Conservation (phyloP, 371 early-diverging fungal species). For the Conidiobolus incongruus region DNA sequence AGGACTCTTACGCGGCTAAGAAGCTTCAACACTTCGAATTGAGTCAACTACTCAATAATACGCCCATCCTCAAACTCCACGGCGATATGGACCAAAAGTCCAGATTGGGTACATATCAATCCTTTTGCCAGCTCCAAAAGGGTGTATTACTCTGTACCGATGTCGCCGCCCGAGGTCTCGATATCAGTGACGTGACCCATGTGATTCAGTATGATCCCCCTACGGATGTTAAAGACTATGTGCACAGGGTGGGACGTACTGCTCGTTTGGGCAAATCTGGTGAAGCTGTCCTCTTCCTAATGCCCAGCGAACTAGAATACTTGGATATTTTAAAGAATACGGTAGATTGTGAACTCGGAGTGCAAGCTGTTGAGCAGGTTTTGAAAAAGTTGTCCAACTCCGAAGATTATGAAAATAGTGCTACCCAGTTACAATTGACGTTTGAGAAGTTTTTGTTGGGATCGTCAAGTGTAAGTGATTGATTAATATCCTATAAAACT, state of each 20-base stretch:
- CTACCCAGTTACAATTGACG: slow-evolving; percentile 34
- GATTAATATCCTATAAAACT: not conserved
- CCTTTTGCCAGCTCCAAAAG: slow-evolving; percentile 35
- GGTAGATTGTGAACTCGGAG: too few species aligned
- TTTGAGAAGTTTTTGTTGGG: slow-evolving; percentile 31
- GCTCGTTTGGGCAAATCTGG: slow-evolving; percentile 83
- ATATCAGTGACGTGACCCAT: slow-evolving; percentile 76
- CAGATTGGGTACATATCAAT: slow-evolving; percentile 45
- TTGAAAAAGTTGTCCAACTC: slow-evolving; percentile 8
- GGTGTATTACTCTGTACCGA: slow-evolving; percentile 87
- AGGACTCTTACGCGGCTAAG: slow-evolving; percentile 11
- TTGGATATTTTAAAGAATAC: slow-evolving; percentile 47
- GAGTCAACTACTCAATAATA: slow-evolving; percentile 10
- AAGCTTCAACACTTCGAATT: slow-evolving; percentile 5
- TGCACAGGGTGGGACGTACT: slow-evolving; percentile 98
- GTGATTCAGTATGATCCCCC: slow-evolving; percentile 98
- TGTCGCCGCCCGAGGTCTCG: slow-evolving; percentile 96
- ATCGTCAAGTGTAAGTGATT: slow-evolving; percentile 19
- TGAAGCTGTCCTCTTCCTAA: slow-evolving; percentile 52
- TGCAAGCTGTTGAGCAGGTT: slow-evolving; percentile 11
- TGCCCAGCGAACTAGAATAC: slow-evolving; percentile 77
- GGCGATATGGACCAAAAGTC: slow-evolving; percentile 62
- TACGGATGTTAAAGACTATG: slow-evolving; percentile 71
- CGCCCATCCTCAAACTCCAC: slow-evolving; percentile 60
- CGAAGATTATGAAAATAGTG: slow-evolving; percentile 23